phyloP scores from a whole-genome alignment of 2,329 filamentous ascomycete species.

The Byssoonygena ceratinophila region DNA sequence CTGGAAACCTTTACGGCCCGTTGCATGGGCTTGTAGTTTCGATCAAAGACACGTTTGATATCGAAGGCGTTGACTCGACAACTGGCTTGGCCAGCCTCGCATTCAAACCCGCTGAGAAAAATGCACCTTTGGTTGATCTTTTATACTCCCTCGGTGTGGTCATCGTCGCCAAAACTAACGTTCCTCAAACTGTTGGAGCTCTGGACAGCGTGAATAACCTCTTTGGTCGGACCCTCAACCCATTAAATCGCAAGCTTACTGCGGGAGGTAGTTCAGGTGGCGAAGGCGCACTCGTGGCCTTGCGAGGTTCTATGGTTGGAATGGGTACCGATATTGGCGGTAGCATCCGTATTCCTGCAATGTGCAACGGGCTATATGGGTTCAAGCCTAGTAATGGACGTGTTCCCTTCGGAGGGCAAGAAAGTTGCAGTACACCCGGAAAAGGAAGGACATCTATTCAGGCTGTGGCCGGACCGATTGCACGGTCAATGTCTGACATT shows the following conservation, averaged over 20 bases:
- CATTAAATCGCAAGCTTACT: slow-evolving; percentile 49
- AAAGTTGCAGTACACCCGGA: slow-evolving; percentile 38
- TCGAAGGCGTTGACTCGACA: slow-evolving; percentile 44
- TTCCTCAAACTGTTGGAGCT: slow-evolving; percentile 49
- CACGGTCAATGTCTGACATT: slow-evolving; percentile 32
- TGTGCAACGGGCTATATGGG: slow-evolving; percentile 44
- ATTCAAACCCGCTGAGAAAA: slow-evolving; percentile 46
- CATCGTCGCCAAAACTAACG: slow-evolving; percentile 60
- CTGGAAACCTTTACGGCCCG: slow-evolving; percentile 42
- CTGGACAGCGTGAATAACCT: slow-evolving; percentile 52
- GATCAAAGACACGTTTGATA: slow-evolving; percentile 39
- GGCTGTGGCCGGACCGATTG: slow-evolving; percentile 37
- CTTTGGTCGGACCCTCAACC: slow-evolving; percentile 54
- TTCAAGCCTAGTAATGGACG: slow-evolving; percentile 41
- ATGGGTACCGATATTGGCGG: slow-evolving; percentile 52
- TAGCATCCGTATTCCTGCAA: slow-evolving; percentile 39
- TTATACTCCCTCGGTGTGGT: slow-evolving; percentile 53
- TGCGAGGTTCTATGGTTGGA: slow-evolving; percentile 50
- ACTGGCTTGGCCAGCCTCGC: slow-evolving; percentile 52
- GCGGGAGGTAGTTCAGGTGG: slow-evolving; percentile 58
- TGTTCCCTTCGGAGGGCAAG: slow-evolving; percentile 45
- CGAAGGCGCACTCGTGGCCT: slow-evolving; percentile 50
- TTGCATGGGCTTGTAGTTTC: slow-evolving; percentile 53
- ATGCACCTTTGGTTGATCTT: slow-evolving; percentile 49
- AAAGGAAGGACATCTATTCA: slow-evolving; percentile 43